Base-by-base conservation (phyloP, 306 rosid genomes). In the Cucurbita ficifolia region DNA sequence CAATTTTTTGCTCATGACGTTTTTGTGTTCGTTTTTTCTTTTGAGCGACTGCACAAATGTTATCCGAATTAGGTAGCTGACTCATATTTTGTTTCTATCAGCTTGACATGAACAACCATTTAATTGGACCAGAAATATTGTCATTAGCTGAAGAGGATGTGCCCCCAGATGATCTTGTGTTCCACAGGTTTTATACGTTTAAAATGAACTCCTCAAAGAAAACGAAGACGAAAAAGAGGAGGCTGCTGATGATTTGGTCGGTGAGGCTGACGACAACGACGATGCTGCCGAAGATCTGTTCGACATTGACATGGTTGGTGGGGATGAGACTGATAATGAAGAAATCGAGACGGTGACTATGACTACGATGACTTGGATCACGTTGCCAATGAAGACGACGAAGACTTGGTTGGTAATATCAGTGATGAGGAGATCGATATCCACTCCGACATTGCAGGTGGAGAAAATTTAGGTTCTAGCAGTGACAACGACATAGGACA, bases 91-190 rank as follows among this genome's bases (percentile, higher is more conserved):
- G 16, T 75, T 74, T 52, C 74, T 81, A 75, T 43, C 86, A 95
- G 99, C 82, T 91, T 84, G 87, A 87, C 76, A 75, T 88, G 77
- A 83, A 83, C 81, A 82, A 84, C 80, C 95, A 81, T 42, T 82
- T 91, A 75, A 80, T 91, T 61, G 97, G 97, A 17, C 74, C 87
- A 14, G 96, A 91, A 62, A 89, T 95, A 81, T 88, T 94, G 10
- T 85, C 90, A 8, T 81, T 95, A 58, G 96, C 86, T 7, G 99
- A 95, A 77, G 89, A 19, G 71, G 99, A 95, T 82, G 97, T 95
- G 18, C 90, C 96, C 3, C 92, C 99, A 0, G 97, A 95, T 77
- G 99, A 95, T 77, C 96, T 95, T 19, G 96, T 91, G 52, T 95
- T 95, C 83, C 99, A 95, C 79, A 95, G 86, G 82, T 91, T 95